Evolutionary conservation across 441 rosid species (phyloP).

Genomic region (Gossypium gossypioides): DNA sequence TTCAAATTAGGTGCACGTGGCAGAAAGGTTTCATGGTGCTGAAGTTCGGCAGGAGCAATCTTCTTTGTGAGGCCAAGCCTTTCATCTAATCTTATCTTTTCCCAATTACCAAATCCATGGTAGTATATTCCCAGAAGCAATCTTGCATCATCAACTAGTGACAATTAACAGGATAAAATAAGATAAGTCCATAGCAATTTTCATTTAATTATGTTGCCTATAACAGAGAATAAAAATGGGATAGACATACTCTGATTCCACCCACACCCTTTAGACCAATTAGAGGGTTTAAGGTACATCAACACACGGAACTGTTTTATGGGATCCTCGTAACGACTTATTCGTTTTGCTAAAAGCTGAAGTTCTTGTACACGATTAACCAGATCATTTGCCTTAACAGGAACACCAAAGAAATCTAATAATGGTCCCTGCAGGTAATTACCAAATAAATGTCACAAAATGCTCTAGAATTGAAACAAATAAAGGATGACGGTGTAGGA

Average conservation of each 20-base stretch:
- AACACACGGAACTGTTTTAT: constrained; percentile 79
- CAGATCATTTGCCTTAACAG: constrained; percentile 86
- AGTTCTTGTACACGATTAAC: constrained; percentile 81
- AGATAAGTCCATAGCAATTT: not conserved
- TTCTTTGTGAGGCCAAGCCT: constrained; percentile 85
- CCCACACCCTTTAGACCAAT: constrained; percentile 99
- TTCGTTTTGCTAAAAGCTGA: constrained; percentile 76
- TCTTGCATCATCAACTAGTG: constrained; percentile 92
- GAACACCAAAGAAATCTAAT: constrained; percentile 91
- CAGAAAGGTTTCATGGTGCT: constrained; percentile 96
- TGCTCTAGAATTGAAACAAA: not conserved
- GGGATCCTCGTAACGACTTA: constrained; percentile 74
- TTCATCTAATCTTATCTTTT: constrained; percentile 83
- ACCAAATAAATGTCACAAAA: constrained; percentile 9
- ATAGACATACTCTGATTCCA: constrained; percentile 82
- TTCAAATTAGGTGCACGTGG: constrained; percentile 96
- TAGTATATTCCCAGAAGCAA: constrained; percentile 82
- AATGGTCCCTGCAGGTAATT: constrained; percentile 61
- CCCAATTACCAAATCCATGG: constrained; percentile 99
- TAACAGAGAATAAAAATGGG: not conserved
- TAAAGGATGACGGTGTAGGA: not conserved
- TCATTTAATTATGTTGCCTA: not conserved
- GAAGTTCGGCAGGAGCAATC: constrained; percentile 99
- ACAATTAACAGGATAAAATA: constrained; percentile 13
- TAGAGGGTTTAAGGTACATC: constrained; percentile 85